Evolutionary conservation across 169 alveolate species (phyloP), one percentile per base, ranked within the genome.

Genomic region (Miamiensis avidus): DNA sequence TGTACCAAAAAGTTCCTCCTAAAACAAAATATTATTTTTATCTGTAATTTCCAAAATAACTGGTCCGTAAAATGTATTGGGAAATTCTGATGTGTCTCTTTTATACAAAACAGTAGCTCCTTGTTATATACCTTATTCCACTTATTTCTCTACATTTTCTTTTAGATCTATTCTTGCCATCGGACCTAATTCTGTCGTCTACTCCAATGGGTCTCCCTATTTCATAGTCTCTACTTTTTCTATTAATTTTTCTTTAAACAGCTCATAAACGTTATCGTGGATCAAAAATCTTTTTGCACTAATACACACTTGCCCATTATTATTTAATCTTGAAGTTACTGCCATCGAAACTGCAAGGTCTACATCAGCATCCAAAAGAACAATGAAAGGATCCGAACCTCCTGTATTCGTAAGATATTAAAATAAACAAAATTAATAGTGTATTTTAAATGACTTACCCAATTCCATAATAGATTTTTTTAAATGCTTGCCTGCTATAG

Each of bases 361-460:
- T 31, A 89, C 28, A 75, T 92, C 92, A 29, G 94, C 95, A 74
- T 88, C 92, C 32, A 76, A 82, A 0, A 81, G 82, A 29, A 92
- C 94, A 78, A 91, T 87, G 69, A 89, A 92, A 28, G 95, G 91
- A 83, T 92, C 95, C 26, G 91, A 83, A 0, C 95, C 95, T 49
- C 95, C 95, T n/a, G n/a, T n/a, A n/a, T n/a, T n/a, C n/a, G n/a
- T n/a, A n/a, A n/a, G n/a, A n/a, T n/a, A n/a, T n/a, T n/a, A n/a
- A n/a, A n/a, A n/a, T n/a, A n/a, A n/a, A n/a, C n/a, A n/a, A n/a
- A n/a, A n/a, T n/a, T n/a, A n/a, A n/a, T n/a, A n/a, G n/a, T n/a
- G n/a, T n/a, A n/a, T n/a, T n/a, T n/a, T n/a, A n/a, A n/a, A n/a
- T n/a, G n/a, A n/a, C n/a, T n/a, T n/a, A n/a, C n/a, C n/a, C 26